Percentiles rank a stretch among this genome's conserved stretches.
phyloP scores from a whole-genome alignment of 2,329 filamentous ascomycete genomes.

The Penicillium crustosum region DNA sequence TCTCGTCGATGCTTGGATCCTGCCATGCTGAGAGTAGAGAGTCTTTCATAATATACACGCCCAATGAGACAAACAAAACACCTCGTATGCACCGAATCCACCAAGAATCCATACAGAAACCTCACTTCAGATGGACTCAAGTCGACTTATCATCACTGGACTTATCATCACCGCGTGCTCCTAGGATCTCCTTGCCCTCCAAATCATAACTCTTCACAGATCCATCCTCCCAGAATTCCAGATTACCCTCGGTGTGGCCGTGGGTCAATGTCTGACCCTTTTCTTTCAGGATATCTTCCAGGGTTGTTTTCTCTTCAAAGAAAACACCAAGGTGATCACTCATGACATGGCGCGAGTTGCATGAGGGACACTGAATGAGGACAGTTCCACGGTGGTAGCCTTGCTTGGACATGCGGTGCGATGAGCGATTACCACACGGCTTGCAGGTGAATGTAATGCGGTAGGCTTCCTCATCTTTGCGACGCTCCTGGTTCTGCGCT shows the following conservation, averaged over 20 bases:
- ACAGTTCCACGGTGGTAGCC: constrained; percentile 90
- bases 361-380: constrained; percentile 82
- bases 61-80: neutral
- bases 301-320: constrained; percentile 42
- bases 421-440: constrained; percentile 75
- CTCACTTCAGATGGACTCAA: neutral
- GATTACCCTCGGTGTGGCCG: constrained; percentile 75
- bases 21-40: constrained; percentile 28
- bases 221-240: constrained; percentile 88
- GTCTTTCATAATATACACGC: constrained; percentile 14
- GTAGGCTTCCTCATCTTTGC: constrained; percentile 66
- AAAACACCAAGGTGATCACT: constrained; percentile 76
- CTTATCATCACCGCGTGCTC: constrained; percentile 10
- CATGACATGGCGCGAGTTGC: constrained; percentile 86
- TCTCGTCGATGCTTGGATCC: constrained; percentile 24
- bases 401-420: constrained; percentile 86
- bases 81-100: constrained; percentile 4
- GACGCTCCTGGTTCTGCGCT: constrained; percentile 38
- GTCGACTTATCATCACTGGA: constrained; percentile 8
- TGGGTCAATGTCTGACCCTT: constrained; percentile 71
- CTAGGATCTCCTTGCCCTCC: constrained; percentile 14
- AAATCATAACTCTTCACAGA: constrained; percentile 33
- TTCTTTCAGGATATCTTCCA: constrained; percentile 45
- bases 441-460: constrained; percentile 90
- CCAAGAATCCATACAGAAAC: neutral